A percentile compares a stretch with the other conserved stretches of the same genome.
Conservation (phyloP, 345 rosid species). For the Erodium maritimum region DNA sequence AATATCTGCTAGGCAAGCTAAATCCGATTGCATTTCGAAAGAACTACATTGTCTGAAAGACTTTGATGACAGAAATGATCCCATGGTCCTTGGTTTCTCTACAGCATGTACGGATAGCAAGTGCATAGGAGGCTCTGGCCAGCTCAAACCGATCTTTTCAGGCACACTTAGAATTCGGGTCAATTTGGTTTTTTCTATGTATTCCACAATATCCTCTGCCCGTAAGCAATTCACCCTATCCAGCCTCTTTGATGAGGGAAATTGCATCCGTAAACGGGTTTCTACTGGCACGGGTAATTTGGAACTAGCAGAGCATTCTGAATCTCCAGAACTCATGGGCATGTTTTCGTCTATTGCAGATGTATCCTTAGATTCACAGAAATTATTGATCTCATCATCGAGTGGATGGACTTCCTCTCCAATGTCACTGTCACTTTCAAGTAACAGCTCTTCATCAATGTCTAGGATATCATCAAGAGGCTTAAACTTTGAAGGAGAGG, state of each 20-base stretch:
- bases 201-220: slow-evolving; percentile 21
- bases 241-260: slow-evolving; percentile 48
- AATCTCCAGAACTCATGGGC: no score
- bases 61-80: slow-evolving; percentile 36
- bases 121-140: slow-evolving; percentile 85
- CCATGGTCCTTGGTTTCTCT: slow-evolving; percentile 49
- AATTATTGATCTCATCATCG: slow-evolving; percentile 37
- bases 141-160: slow-evolving; percentile 66
- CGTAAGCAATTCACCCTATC: slow-evolving; percentile 51
- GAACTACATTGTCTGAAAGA: slow-evolving; percentile 51
- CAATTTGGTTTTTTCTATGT: slow-evolving; percentile 19
- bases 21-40: slow-evolving; percentile 29
- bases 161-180: slow-evolving; percentile 52
- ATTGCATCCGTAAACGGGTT: slow-evolving; percentile 37
- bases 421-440: slow-evolving; percentile 63
- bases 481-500: slow-evolving; percentile 75
- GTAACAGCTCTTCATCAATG: slow-evolving; percentile 55
- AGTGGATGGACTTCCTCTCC: slow-evolving; percentile 77
- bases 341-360: neutral
- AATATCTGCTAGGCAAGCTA: slow-evolving; percentile 52
- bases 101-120: slow-evolving; percentile 46
- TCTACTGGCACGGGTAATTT: slow-evolving; percentile 23
- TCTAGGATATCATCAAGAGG: slow-evolving; percentile 41
- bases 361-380: slow-evolving; percentile 14
- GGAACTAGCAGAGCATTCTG: slow-evolving; percentile 9